Base-by-base conservation (phyloP, 2,329 filamentous ascomycete genomes). In the Fusarium zealandicum region DNA sequence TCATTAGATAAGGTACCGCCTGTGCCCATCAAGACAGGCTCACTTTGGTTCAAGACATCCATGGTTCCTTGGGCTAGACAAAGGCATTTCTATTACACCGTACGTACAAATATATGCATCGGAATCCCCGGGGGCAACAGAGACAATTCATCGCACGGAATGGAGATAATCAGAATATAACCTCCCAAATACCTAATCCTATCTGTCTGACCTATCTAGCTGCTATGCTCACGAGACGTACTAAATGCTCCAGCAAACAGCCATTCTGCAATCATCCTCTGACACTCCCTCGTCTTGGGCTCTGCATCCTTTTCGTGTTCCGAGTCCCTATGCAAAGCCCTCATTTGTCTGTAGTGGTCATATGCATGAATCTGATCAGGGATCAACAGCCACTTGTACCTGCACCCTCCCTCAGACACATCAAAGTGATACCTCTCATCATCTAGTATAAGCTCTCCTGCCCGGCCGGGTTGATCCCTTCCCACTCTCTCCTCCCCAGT, bases 281-380 rank as follows among this genome's bases (percentile, higher is more conserved):
- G 57, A 6, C 46, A 40, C 13, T 60, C 51, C 4, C 8, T n/a
- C 2, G 48, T 48, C 13, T 60, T 60, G 2, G 40, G 22, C 10
- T 53, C 52, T 3, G 51, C 57, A 32, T 60, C 57, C 1, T 16
- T 31, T 0, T 20, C 42, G 3, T 44, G 2, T 16, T 30, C n/a
- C n/a, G 31, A 48, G 12, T 60, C 57, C 2, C 52, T 36, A 8
- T 61, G 51, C 11, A 60, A 1, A 3, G 22, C 3, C 4, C 37
- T 10, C 16, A 60, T 13, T 7, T 52, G 28, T 6, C 44, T 18
- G 12, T 57, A 44, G 3, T 60, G 53, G 20, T 60, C 57, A 33
- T 41, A 60, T 2, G 38, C 53, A 13, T 60, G 57, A 11, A 57
- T 30, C 17, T 60, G 57, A 30, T 60, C 57, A 11, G 57, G 57